These are phyloP conservation scores for Alternaria sp. DNA, from an alignment of 2,329 filamentous ascomycete species.

Conservation along the genomic window DNA sequence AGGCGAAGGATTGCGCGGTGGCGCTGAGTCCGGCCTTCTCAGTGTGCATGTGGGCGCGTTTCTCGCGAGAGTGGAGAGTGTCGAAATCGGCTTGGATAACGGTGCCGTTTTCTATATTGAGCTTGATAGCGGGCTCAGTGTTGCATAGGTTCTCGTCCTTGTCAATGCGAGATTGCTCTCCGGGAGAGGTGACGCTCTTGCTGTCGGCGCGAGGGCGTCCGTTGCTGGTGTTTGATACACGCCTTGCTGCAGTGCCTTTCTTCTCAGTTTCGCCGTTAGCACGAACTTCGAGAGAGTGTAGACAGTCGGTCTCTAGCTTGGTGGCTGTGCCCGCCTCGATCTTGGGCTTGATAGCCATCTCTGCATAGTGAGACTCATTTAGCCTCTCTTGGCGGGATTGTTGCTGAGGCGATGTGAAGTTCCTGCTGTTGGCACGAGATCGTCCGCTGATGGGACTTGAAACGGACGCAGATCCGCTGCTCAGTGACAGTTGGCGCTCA, in stretches of 20 bases:
- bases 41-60: slow-evolving; percentile 29
- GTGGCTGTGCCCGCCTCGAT: slow-evolving; percentile 47
- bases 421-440: slow-evolving; percentile 25
- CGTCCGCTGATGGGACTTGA: slow-evolving; percentile 10
- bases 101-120: slow-evolving; percentile 47
- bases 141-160: slow-evolving; percentile 45
- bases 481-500: slow-evolving; percentile 33
- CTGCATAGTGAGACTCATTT: slow-evolving; percentile 42
- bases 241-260: slow-evolving; percentile 23
- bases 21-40: slow-evolving; percentile 41
- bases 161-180: slow-evolving; percentile 42
- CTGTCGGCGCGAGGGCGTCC: slow-evolving; percentile 21
- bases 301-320: slow-evolving; percentile 43
- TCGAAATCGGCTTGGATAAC: slow-evolving; percentile 47
- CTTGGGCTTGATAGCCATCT: slow-evolving; percentile 43
- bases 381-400: slow-evolving; percentile 45
- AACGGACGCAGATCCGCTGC: slow-evolving; percentile 16
- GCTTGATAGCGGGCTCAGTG: slow-evolving; percentile 35
- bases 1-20: slow-evolving; percentile 32
- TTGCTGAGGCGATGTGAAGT: slow-evolving; percentile 28
- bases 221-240: background rate
- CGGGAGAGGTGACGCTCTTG: slow-evolving; percentile 22
- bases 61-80: slow-evolving; percentile 43
- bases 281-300: slow-evolving; percentile 44
- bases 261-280: slow-evolving; percentile 45